These are phyloP conservation scores for Hypoxylon sp. DNA, from an alignment of 2,329 filamentous ascomycete genomes.

Conservation along the genomic window DNA sequence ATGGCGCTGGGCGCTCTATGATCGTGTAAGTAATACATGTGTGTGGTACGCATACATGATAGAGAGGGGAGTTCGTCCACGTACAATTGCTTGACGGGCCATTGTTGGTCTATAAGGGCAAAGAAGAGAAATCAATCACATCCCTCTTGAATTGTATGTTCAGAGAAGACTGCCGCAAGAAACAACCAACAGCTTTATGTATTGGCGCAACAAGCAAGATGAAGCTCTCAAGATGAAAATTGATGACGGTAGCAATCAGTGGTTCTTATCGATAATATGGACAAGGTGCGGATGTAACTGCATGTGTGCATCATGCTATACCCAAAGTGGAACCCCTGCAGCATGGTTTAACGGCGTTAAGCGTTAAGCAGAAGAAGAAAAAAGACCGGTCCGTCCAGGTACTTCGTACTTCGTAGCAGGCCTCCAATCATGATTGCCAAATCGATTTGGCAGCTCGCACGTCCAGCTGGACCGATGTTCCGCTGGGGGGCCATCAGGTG, in stretches of 20 bases:
- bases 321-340: no score
- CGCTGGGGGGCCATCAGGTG: constrained; percentile 13
- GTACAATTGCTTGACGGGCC: constrained; percentile 41
- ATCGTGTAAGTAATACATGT: constrained; percentile 26
- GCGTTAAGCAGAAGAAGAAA: no score
- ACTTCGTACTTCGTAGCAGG: constrained; percentile 16
- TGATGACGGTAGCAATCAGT: constrained; percentile 32
- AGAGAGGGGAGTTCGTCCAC: constrained; percentile 11
- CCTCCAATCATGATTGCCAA: constrained; percentile 28
- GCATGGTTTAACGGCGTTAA: background rate
- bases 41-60: background rate
- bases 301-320: no score
- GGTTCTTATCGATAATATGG: background rate
- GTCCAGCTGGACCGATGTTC: background rate
- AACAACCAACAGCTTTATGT: background rate
- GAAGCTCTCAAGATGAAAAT: constrained; percentile 21
- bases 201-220: constrained; percentile 24
- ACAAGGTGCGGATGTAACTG: no score
- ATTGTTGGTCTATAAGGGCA: constrained; percentile 25
- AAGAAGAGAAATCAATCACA: constrained; percentile 10
- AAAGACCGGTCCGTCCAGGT: background rate
- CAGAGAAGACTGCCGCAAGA: background rate
- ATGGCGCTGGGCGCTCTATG: constrained; percentile 55
- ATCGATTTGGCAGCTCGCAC: background rate
- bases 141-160: constrained; percentile 9